phyloP scores from a whole-genome alignment of 805 yeast species.

The Candida patagonica region DNA sequence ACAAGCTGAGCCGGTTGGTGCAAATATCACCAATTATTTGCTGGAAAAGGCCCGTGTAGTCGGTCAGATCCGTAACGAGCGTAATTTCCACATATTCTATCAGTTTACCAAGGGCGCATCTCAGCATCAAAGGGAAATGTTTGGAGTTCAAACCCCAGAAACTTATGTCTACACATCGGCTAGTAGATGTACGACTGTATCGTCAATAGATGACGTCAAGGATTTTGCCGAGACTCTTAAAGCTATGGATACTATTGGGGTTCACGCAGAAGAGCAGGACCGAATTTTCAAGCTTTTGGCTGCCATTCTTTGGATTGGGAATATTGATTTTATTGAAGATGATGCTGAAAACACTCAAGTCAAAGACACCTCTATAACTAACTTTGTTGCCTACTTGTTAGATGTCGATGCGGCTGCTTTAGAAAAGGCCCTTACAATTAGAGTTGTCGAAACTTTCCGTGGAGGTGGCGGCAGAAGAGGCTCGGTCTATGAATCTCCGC shows the following conservation, averaged over 20 bases:
- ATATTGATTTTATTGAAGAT: constrained; percentile 61
- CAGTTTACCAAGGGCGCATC: constrained; percentile 91
- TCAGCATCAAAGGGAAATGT: constrained; percentile 69
- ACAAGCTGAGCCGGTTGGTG: constrained; percentile 83
- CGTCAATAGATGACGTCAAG: constrained; percentile 70
- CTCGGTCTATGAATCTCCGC: constrained; percentile 87
- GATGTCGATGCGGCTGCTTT: constrained; percentile 66
- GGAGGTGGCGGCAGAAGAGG: constrained; percentile 89
- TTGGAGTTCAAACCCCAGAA: constrained; percentile 92
- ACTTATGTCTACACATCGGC: constrained; percentile 82
- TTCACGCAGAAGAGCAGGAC: constrained; percentile 77
- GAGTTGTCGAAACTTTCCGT: constrained; percentile 83
- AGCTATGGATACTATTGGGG: constrained; percentile 86
- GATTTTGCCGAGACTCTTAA: constrained; percentile 74
- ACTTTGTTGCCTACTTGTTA: constrained; percentile 84
- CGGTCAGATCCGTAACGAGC: constrained; percentile 83
- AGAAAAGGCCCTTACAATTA: constrained; percentile 59
- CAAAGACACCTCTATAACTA: constrained; percentile 82
- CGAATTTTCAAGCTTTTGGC: constrained; percentile 79
- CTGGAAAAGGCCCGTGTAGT: constrained; percentile 95
- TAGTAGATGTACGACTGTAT: constrained; percentile 77
- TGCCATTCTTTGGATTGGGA: constrained; percentile 89
- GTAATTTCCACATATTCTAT: constrained; percentile 95
- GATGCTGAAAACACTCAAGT: constrained; percentile 78
- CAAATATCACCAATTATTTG: constrained; percentile 89